phyloP scores from a whole-genome alignment of 2,329 filamentous ascomycete genomes.

The Sporothrix schenckii region DNA sequence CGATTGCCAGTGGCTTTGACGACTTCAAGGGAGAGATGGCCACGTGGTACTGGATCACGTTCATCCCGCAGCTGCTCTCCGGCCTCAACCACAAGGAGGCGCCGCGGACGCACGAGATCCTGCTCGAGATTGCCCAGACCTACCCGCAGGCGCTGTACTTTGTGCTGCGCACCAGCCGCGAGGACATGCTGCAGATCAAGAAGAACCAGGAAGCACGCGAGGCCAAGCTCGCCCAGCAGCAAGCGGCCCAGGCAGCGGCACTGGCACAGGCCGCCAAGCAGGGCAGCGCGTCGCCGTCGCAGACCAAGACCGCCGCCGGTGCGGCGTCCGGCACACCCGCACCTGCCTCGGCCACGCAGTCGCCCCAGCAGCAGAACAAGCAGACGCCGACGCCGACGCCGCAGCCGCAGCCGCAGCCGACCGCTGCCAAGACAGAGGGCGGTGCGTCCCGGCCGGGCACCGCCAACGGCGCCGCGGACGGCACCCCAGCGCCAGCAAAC shows the following conservation, averaged over 20 bases:
- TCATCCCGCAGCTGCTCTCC: conserved; percentile 93
- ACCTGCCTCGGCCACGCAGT: conserved; percentile 48
- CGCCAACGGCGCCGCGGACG: conserved; percentile 22
- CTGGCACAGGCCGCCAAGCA: conserved; percentile 41
- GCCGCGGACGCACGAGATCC: conserved; percentile 78
- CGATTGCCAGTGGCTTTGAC: conserved; percentile 83
- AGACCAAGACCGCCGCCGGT: conserved; percentile 49
- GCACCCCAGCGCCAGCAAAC: conserved; percentile 18
- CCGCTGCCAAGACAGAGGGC: conserved; percentile 42
- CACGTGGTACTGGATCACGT: conserved; percentile 99
- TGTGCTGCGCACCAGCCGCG: conserved; percentile 85
- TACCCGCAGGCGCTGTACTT: conserved; percentile 97
- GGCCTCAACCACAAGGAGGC: conserved; percentile 92
- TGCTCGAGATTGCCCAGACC: conserved; percentile 91
- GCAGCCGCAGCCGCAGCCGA: background rate
- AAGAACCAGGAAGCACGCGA: conserved; percentile 81
- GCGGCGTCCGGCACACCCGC: background rate
- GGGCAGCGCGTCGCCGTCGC: conserved; percentile 51
- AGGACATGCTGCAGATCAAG: conserved; percentile 91
- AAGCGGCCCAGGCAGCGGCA: conserved; percentile 36
- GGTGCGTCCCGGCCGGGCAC: conserved; percentile 33
- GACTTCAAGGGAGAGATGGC: conserved; percentile 97
- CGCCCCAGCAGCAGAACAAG: conserved; percentile 36
- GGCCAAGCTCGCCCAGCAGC: conserved; percentile 54
- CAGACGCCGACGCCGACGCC: conserved; percentile 6